These are phyloP conservation scores for Orbilia blumenaviensis DNA, from an alignment of 2,329 filamentous ascomycete genomes.

Conservation along the genomic window DNA sequence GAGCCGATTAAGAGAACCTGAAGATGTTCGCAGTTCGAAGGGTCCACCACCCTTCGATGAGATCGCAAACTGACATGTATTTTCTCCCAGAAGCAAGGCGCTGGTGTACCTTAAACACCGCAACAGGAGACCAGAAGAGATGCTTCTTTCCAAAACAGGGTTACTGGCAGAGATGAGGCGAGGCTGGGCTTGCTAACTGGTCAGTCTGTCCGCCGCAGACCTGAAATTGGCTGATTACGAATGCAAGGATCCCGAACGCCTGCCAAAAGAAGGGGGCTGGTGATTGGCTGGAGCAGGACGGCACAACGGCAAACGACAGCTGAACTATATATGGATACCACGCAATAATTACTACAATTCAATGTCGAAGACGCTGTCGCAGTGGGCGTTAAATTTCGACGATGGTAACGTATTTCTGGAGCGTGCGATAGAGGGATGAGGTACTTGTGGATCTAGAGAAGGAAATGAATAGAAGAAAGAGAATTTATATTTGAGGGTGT, in stretches of 20 bases:
- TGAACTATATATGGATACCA: too few relatives aligned
- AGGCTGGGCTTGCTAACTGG: slow-evolving; percentile 50
- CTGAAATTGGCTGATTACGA: slow-evolving; percentile 53
- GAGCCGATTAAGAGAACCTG: slow-evolving; percentile 27
- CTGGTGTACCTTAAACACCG: slow-evolving; percentile 29
- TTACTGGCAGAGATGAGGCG: slow-evolving; percentile 46
- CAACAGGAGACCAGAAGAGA: slow-evolving; percentile 17
- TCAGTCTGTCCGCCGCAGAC: slow-evolving; percentile 25
- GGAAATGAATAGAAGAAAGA: too few relatives aligned
- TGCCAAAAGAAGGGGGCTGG: slow-evolving; percentile 53
- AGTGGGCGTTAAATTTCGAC: neutral
- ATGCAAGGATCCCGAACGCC: slow-evolving; percentile 46
- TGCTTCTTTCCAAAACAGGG: slow-evolving; percentile 41
- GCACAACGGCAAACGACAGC: slow-evolving; percentile 42
- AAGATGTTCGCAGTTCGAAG: slow-evolving; percentile 42
- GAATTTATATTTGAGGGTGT: too few relatives aligned
- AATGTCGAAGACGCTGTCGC: slow-evolving; percentile 1
- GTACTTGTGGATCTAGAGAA: too few relatives aligned
- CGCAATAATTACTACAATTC: slow-evolving; percentile 24
- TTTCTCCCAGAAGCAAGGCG: slow-evolving; percentile 16
- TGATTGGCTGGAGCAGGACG: slow-evolving; percentile 44
- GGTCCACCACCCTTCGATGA: slow-evolving; percentile 28
- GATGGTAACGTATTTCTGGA: neutral
- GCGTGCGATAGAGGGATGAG: neutral
- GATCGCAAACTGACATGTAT: slow-evolving; percentile 41